A percentile compares a stretch with the other conserved stretches of the same genome.
Evolutionary conservation across 352 stramenopile species (phyloP).

Genomic region (Pythium volutum): DNA sequence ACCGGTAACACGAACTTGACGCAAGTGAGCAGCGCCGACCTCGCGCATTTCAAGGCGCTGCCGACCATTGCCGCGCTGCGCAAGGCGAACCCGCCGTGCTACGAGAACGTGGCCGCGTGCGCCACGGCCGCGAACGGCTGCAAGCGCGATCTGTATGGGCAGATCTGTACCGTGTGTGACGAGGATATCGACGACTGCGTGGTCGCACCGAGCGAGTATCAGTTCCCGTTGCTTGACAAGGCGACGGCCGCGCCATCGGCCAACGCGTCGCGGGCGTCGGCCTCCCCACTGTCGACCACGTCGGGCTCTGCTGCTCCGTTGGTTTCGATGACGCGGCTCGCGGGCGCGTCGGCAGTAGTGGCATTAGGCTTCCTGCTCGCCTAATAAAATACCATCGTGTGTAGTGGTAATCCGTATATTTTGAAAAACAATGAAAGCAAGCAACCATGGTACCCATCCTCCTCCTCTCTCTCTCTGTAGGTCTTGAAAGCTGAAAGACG

Average conservation of each 20-base stretch:
- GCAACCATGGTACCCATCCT: not conserved
- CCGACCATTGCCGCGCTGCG: conserved; percentile 40
- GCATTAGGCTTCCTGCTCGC: not conserved
- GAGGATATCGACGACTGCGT: conserved; percentile 27
- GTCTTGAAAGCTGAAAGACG: not conserved
- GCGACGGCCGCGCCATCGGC: conserved; percentile 14
- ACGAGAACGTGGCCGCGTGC: conserved; percentile 55
- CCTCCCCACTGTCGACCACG: not conserved
- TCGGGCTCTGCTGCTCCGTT: not conserved
- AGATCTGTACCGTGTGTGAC: conserved; percentile 54
- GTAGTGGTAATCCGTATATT: too few species aligned
- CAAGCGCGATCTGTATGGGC: conserved; percentile 52
- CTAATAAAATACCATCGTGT: not conserved
- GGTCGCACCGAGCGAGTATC: conserved; percentile 27
- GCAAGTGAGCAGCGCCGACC: conserved; percentile 29
- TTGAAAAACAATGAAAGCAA: too few species aligned
- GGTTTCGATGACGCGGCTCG: not conserved
- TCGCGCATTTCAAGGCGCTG: conserved; percentile 45
- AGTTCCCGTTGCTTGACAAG: conserved; percentile 38
- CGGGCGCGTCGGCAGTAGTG: not conserved
- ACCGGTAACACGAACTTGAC: conserved; percentile 23
- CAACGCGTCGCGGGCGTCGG: not conserved
- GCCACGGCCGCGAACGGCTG: conserved; percentile 48
- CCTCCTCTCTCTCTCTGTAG: not conserved
- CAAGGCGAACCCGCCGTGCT: conserved; percentile 55